These are phyloP conservation scores for Phytophthora vignae DNA, from an alignment of 352 stramenopile species.

Conservation along the genomic window DNA sequence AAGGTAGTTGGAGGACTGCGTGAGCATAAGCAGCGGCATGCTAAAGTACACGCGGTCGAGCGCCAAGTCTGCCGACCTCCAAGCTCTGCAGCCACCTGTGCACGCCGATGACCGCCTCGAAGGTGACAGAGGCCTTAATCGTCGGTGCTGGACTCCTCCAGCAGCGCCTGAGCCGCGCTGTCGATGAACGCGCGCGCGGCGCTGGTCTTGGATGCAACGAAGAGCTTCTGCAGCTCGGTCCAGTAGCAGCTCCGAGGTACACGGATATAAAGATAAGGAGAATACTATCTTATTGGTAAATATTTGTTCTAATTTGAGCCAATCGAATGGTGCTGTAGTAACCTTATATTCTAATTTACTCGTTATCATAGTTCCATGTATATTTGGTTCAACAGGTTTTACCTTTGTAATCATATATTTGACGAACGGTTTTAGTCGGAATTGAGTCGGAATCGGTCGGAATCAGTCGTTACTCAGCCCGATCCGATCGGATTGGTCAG, in stretches of 20 bases:
- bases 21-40: slow-evolving; percentile 82
- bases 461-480: neutral
- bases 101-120: slow-evolving; percentile 57
- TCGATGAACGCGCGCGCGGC: slow-evolving; percentile 55
- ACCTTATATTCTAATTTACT: neutral
- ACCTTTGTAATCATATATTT: slow-evolving; percentile 4
- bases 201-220: slow-evolving; percentile 43
- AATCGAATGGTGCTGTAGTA: neutral
- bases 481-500: slow-evolving; percentile 3
- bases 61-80: slow-evolving; percentile 16
- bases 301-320: neutral
- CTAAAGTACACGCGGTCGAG: slow-evolving; percentile 67
- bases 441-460: slow-evolving; percentile 1
- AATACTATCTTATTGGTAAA: neutral
- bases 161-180: slow-evolving; percentile 48
- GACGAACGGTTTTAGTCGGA: neutral
- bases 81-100: slow-evolving; percentile 59
- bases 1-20: slow-evolving; percentile 82
- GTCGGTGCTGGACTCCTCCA: slow-evolving; percentile 55
- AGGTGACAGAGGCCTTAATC: slow-evolving; percentile 58
- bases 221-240: slow-evolving; percentile 62
- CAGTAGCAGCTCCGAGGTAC: slow-evolving; percentile 69
- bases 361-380: neutral
- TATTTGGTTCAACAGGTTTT: neutral
- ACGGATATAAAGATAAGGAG: slow-evolving; percentile 22